These are phyloP conservation scores for Aspergillus asperescens DNA, from an alignment of 495 filamentous ascomycete genomes.

Conservation along the genomic window DNA sequence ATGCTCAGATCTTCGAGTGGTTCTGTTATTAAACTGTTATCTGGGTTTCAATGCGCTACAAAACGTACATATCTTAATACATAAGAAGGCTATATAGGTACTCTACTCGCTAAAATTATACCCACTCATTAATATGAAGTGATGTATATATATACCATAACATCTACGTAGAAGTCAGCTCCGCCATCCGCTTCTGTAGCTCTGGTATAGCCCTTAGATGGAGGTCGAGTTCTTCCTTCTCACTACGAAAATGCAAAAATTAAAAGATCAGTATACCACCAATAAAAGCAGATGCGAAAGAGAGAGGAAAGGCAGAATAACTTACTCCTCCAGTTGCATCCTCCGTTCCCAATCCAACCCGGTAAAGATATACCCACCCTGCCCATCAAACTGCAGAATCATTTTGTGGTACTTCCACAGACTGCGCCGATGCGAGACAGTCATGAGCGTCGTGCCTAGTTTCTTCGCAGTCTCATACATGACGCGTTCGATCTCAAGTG, in stretches of 20 bases:
- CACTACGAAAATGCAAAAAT: conserved; percentile 43
- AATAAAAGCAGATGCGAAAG: neutral
- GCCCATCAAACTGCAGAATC: conserved; percentile 94
- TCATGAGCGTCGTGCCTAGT: conserved; percentile 91
- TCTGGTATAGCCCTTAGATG: conserved; percentile 80
- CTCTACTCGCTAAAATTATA: too few species aligned
- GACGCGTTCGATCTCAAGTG: conserved; percentile 84
- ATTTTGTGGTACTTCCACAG: conserved; percentile 93
- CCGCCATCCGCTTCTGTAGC: conserved; percentile 74
- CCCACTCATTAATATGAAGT: too few species aligned
- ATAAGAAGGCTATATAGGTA: too few species aligned
- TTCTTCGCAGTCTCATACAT: conserved; percentile 97
- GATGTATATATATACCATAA: neutral
- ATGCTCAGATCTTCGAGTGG: too few species aligned
- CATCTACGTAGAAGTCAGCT: conserved; percentile 47
- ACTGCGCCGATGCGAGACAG: conserved; percentile 83
- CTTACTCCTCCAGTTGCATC: conserved; percentile 79
- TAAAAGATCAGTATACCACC: neutral
- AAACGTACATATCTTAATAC: too few species aligned
- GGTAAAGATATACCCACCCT: conserved; percentile 87
- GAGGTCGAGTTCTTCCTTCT: conserved; percentile 90
- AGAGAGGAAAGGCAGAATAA: conserved; percentile 9
- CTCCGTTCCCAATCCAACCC: conserved; percentile 83
- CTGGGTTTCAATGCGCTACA: too few species aligned
- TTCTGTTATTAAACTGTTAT: too few species aligned